Evolutionary conservation across 2,329 filamentous ascomycete species (phyloP).

Genomic region (Fusarium duplospermum): DNA sequence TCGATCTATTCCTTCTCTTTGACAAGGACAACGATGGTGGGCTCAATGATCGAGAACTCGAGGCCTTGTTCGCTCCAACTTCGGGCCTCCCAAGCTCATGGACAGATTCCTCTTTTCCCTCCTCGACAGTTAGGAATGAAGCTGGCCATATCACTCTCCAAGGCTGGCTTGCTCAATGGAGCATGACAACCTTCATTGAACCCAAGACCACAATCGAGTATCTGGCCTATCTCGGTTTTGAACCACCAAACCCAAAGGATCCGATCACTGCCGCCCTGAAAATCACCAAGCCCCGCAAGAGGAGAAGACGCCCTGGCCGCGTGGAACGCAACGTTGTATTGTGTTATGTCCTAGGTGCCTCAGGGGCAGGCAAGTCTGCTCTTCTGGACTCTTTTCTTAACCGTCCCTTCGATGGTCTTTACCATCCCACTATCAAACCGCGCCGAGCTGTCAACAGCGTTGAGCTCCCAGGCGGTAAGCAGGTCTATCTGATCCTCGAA

Average conservation of each 20-base stretch:
- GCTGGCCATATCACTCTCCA: slow-evolving; percentile 95
- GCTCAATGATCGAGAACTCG: slow-evolving; percentile 85
- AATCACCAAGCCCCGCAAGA: slow-evolving; percentile 90
- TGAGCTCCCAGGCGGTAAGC: slow-evolving; percentile 93
- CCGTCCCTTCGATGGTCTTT: slow-evolving; percentile 83
- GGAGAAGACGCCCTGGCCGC: slow-evolving; percentile 81
- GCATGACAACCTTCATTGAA: slow-evolving; percentile 98
- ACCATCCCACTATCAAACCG: slow-evolving; percentile 95
- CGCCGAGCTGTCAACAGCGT: slow-evolving; percentile 95
- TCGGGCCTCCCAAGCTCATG: slow-evolving; percentile 89
- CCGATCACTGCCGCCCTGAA: slow-evolving; percentile 88
- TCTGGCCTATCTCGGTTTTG: slow-evolving; percentile 94
- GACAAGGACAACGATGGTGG: slow-evolving; percentile 98
- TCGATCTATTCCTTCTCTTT: slow-evolving; percentile 93
- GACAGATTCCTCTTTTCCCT: slow-evolving; percentile 90
- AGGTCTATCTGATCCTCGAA: slow-evolving; percentile 95
- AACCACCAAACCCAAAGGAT: slow-evolving; percentile 79
- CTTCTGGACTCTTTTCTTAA: slow-evolving; percentile 92
- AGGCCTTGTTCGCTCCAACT: slow-evolving; percentile 90
- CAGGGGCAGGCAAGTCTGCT: slow-evolving; percentile 89
- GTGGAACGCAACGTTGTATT: slow-evolving; percentile 95
- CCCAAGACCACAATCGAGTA: slow-evolving; percentile 96
- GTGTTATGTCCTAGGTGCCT: slow-evolving; percentile 89
- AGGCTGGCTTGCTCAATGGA: slow-evolving; percentile 99
- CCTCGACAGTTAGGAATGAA: slow-evolving; percentile 94